Conservation (phyloP, 192 early-diverging fungal species). For the Coemansia sp. region DNA sequence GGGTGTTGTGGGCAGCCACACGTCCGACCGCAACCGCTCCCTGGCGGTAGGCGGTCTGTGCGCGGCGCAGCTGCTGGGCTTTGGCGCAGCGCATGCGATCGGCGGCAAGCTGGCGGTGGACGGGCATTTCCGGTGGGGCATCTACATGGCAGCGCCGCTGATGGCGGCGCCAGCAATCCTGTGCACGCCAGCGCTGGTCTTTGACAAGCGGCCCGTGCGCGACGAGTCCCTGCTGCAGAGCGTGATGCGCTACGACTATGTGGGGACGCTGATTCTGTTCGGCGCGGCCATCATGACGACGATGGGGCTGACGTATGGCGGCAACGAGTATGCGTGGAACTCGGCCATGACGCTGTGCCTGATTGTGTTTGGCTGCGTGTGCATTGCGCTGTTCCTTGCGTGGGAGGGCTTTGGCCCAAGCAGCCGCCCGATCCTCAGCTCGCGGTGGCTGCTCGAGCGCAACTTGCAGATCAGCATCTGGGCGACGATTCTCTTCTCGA, state of each 20-base stretch:
- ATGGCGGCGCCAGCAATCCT: conserved; percentile 30
- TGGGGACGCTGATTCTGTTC: conserved; percentile 35
- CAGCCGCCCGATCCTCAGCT: conserved; percentile 38
- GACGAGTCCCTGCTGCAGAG: conserved; percentile 26
- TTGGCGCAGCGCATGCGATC: conserved; percentile 43
- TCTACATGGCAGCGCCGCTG: conserved; percentile 48
- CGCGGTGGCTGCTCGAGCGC: conserved; percentile 44
- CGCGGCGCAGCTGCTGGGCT: conserved; percentile 44
- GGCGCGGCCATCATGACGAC: conserved; percentile 47
- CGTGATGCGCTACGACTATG: conserved; percentile 31
- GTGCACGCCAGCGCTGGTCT: conserved; percentile 41
- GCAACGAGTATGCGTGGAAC: conserved; percentile 53
- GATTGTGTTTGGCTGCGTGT: conserved; percentile 44
- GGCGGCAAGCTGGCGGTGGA: conserved; percentile 44
- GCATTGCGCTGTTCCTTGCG: conserved; percentile 25
- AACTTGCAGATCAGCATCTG: conserved; percentile 52
- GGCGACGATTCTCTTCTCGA: conserved; percentile 43
- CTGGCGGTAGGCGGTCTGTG: conserved; percentile 31
- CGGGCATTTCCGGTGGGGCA: conserved; percentile 39
- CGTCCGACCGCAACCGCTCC: conserved; percentile 37
- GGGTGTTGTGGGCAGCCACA: conserved; percentile 23
- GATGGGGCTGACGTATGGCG: conserved; percentile 43
- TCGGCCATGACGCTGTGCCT: conserved; percentile 48
- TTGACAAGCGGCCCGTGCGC: conserved; percentile 16
- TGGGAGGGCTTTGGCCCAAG: conserved; percentile 35